Conservation (phyloP, 2,329 filamentous ascomycete genomes). For the Penicillium sp. region DNA sequence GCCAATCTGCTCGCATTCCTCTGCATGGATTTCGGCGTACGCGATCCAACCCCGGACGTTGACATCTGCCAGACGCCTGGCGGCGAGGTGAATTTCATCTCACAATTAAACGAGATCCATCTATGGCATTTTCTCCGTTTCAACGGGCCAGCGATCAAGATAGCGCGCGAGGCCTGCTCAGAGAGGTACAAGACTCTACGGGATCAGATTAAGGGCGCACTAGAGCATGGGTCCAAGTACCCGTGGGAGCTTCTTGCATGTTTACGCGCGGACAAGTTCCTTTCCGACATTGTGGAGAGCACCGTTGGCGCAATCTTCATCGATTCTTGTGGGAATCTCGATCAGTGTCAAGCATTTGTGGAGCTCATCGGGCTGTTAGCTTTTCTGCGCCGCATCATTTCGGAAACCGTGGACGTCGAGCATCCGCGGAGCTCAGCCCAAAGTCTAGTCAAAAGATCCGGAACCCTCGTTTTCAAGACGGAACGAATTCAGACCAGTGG, state of each 20-base stretch:
- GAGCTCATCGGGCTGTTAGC: slow-evolving; percentile 63
- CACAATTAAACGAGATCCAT: slow-evolving; percentile 35
- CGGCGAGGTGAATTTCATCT: slow-evolving; percentile 26
- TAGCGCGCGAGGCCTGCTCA: slow-evolving; percentile 19
- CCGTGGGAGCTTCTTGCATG: slow-evolving; percentile 73
- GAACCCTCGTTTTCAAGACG: slow-evolving; percentile 12
- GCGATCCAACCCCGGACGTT: slow-evolving; percentile 7
- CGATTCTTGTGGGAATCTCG: slow-evolving; percentile 65
- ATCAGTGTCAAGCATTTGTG: slow-evolving; percentile 59
- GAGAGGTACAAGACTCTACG: slow-evolving; percentile 52
- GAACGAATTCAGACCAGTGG: slow-evolving; percentile 13
- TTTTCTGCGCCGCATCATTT: slow-evolving; percentile 61
- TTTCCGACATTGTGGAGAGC: slow-evolving; percentile 79
- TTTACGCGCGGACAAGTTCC: slow-evolving; percentile 70
- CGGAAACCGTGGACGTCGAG: slow-evolving; percentile 53
- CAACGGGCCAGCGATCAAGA: slow-evolving; percentile 13
- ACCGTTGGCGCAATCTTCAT: slow-evolving; percentile 80
- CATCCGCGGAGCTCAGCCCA: slow-evolving; percentile 69
- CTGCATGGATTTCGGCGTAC: slow-evolving; percentile 55
- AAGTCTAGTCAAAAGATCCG: slow-evolving; percentile 45
- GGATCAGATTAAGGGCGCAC: slow-evolving; percentile 48
- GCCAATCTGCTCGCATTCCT: slow-evolving; percentile 75
- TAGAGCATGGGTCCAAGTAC: slow-evolving; percentile 57
- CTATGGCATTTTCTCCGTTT: slow-evolving; percentile 69
- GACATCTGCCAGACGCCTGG: neutral